phyloP scores from a whole-genome alignment of 495 filamentous ascomycete genomes.

The Hyaloscypha bicolor region DNA sequence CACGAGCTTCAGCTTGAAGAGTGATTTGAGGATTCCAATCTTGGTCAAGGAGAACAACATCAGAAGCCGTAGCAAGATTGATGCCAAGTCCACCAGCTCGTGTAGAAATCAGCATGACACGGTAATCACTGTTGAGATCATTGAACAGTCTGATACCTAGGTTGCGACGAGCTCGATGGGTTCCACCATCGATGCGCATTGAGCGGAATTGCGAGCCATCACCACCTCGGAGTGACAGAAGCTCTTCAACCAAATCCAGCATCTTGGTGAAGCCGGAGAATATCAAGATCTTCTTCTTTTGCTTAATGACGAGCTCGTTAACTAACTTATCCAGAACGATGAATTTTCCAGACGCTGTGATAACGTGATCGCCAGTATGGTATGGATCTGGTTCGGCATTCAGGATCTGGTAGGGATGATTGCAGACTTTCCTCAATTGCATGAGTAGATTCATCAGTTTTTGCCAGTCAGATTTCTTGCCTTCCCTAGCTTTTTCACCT shows the following conservation, averaged over 20 bases:
- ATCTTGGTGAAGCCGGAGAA: conserved; percentile 65
- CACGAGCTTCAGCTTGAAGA: conserved; percentile 93
- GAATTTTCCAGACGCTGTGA: conserved; percentile 64
- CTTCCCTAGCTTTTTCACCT: conserved; percentile 42
- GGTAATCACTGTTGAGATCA: conserved; percentile 43
- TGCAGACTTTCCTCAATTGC: conserved; percentile 66
- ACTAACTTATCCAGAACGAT: conserved; percentile 65
- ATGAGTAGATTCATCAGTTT: conserved; percentile 66
- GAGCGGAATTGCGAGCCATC: conserved; percentile 49
- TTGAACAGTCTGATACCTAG: conserved; percentile 63
- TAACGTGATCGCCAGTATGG: conserved; percentile 50
- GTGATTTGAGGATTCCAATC: conserved; percentile 72
- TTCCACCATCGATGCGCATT: conserved; percentile 61
- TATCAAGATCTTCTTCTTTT: conserved; percentile 62
- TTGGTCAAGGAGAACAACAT: conserved; percentile 65
- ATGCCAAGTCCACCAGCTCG: conserved; percentile 66
- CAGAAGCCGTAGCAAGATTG: conserved; percentile 60
- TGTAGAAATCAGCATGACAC: conserved; percentile 66
- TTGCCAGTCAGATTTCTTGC: conserved; percentile 46
- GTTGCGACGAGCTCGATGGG: conserved; percentile 54
- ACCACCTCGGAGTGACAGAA: conserved; percentile 52
- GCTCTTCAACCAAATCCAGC: conserved; percentile 61
- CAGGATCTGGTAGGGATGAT: conserved; percentile 61
- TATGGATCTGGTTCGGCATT: conserved; percentile 55
- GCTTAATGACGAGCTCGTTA: conserved; percentile 54